Base-by-base conservation (phyloP, 2,329 filamentous ascomycete species). In the Teratosphaeria viscida region DNA sequence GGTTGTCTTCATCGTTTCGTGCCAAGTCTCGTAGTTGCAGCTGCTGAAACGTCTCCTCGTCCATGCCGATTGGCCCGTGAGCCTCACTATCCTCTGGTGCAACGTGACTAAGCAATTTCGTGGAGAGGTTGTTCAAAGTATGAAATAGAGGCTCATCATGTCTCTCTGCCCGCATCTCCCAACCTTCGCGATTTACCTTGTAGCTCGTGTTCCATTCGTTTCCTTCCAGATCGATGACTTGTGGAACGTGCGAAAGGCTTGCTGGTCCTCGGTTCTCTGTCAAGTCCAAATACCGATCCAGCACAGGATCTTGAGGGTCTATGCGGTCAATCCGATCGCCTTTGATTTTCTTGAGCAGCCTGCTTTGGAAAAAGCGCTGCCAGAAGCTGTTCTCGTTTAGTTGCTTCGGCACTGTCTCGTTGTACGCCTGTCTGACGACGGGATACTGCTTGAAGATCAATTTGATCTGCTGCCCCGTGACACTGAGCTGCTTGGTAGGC, bases 161-260 rank as follows among this genome's bases (percentile, higher is more conserved):
- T 11, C 85, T 81, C 2, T 80, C 81, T 1, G 91, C 90, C 37
- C 90, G 83, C 90, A 97, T 96, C 64, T 95, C 94, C 39, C 88
- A 77, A 71, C 97, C 91, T 59, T 92, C 90, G 57, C 87, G 82
- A 72, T 99, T 97, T 56, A 94, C 94, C 67, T 82, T 86, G 68
- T 87, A 84, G 66, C 91, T 95, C 73, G 95, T 86, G 68, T 99
- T 92, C 72, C 94, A 89, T 75, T 97, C 94, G 70, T 99, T 99
- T 34, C 88, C 94, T 70, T 92, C 90, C 29, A 99, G 75, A 71
- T 99, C 89, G 66, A 99, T 92, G 64, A 95, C 92, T 67, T 92
- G 86, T 0, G 94, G 92, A 23, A 99, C 85, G 59, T 87, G 82
- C 37, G 85, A 78, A 3, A 85, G 77, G 64, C 82, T 73, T 0